A percentile compares a stretch with the other conserved stretches of the same genome.
Evolutionary conservation across 2,329 filamentous ascomycete species (phyloP).

Genomic region (Cytospora chrysosperma): DNA sequence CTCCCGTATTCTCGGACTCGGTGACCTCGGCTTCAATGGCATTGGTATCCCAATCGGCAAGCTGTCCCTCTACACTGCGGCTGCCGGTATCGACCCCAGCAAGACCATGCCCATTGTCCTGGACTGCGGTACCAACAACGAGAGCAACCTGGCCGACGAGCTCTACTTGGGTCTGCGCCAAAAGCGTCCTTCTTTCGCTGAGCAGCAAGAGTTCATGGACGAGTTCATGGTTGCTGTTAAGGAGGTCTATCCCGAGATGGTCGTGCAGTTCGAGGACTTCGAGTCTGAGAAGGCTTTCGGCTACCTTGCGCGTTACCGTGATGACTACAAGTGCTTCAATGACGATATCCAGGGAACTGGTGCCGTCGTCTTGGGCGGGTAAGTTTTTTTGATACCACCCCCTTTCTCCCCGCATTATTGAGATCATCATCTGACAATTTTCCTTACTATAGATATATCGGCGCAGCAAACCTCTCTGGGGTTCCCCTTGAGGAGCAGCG

Average conservation of each 20-base stretch:
- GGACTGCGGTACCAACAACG: conserved; percentile 66
- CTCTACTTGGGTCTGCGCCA: conserved; percentile 88
- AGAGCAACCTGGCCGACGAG: conserved; percentile 63
- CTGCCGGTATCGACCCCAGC: conserved; percentile 87
- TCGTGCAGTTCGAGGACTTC: conserved; percentile 96
- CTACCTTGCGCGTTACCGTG: conserved; percentile 84
- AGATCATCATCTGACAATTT: conserved; percentile 51
- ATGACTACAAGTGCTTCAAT: conserved; percentile 94
- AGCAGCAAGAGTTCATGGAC: conserved; percentile 90
- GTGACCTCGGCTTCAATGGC: conserved; percentile 93
- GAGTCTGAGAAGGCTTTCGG: conserved; percentile 91
- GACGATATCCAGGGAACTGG: conserved; percentile 98
- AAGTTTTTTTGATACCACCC: conserved; percentile 34
- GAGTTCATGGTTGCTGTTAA: conserved; percentile 93
- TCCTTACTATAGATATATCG: conserved; percentile 51
- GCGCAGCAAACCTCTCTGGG: conserved; percentile 78
- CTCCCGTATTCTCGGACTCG: conserved; percentile 86
- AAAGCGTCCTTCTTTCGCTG: conserved; percentile 72
- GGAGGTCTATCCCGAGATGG: conserved; percentile 65
- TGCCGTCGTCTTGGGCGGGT: conserved; percentile 87
- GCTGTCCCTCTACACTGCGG: conserved; percentile 89
- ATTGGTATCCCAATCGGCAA: conserved; percentile 98
- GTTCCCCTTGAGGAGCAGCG: conserved; percentile 86
- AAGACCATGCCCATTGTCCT: conserved; percentile 74
- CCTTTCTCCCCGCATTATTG: conserved; percentile 3